Conservation (phyloP, 352 stramenopile species). For the Blastocystis sp. region DNA sequence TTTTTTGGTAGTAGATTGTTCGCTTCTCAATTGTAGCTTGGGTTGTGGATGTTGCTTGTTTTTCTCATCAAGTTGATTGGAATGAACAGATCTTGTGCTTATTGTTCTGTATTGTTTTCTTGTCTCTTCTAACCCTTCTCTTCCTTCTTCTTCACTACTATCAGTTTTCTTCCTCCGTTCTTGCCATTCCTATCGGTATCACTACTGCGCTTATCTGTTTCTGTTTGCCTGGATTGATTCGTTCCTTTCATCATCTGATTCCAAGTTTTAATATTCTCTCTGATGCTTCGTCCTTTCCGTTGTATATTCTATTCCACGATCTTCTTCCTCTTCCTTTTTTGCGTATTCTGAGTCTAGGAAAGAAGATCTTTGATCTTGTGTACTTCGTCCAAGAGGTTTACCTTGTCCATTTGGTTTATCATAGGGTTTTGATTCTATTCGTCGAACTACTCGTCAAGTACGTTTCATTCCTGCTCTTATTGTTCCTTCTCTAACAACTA, state of each 20-base stretch:
- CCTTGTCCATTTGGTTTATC: not conserved
- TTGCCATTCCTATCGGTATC: not conserved
- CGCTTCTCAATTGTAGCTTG: not conserved
- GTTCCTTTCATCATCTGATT: not conserved
- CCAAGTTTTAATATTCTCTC: not conserved
- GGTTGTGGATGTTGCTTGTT: not conserved
- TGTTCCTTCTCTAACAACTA: not conserved
- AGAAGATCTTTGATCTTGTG: not conserved
- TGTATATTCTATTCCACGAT: slow-evolving; percentile 16
- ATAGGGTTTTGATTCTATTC: not conserved
- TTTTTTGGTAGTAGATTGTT: slow-evolving; percentile 13
- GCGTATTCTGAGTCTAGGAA: not conserved
- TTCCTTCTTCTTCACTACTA: slow-evolving; percentile 12
- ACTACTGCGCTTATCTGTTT: not conserved
- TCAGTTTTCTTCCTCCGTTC: not conserved
- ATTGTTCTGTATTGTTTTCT: not conserved
- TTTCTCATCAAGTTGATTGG: not conserved
- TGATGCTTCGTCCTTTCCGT: not conserved
- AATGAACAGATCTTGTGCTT: not conserved
- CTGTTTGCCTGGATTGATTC: not conserved
- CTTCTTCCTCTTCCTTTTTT: not conserved
- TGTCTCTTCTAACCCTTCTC: not conserved
- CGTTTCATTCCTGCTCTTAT: not conserved
- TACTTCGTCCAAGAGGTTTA: not conserved
- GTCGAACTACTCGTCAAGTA: not conserved